Conservation (phyloP, 2,329 filamentous ascomycete species). For the Cercospora zeina region DNA sequence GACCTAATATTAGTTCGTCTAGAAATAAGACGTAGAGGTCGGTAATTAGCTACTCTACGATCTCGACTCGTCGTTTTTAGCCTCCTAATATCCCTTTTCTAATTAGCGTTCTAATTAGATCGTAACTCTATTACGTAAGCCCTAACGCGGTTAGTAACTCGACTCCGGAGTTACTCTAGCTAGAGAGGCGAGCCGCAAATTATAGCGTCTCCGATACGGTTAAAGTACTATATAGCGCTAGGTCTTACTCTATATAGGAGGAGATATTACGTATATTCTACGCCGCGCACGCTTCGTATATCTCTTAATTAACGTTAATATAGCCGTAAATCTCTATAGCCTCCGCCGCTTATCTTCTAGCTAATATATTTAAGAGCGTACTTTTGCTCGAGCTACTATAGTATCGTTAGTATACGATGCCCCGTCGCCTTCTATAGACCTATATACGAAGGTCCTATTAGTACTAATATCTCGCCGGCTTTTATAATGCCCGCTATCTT, state of each 20-base stretch:
- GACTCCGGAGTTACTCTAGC: constrained; percentile 59
- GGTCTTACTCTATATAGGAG: constrained; percentile 84
- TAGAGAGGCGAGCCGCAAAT: constrained; percentile 71
- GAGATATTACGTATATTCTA: constrained; percentile 64
- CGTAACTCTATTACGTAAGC: constrained; percentile 66
- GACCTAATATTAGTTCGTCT: constrained; percentile 79
- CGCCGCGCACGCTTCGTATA: constrained; percentile 44
- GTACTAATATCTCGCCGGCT: constrained; percentile 70
- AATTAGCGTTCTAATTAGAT: constrained; percentile 77
- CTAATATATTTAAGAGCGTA: constrained; percentile 77
- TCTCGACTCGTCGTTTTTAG: constrained; percentile 77
- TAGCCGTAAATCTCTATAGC: constrained; percentile 56
- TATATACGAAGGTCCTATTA: constrained; percentile 72
- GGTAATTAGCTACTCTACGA: constrained; percentile 79
- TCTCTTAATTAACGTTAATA: constrained; percentile 58
- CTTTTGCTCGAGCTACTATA: constrained; percentile 69
- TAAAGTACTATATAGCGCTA: constrained; percentile 76
- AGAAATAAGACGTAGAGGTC: constrained; percentile 77
- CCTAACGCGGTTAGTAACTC: constrained; percentile 71
- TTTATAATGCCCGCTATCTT: constrained; percentile 64
- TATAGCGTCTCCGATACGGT: constrained; percentile 77
- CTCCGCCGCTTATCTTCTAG: constrained; percentile 58
- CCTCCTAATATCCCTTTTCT: constrained; percentile 81
- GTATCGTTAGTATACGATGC: constrained; percentile 14
- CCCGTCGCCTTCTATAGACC: not conserved